Evolutionary conservation across 176 grass and related monocot species (phyloP).

Genomic region (Dendrocalamus sinicus): DNA sequence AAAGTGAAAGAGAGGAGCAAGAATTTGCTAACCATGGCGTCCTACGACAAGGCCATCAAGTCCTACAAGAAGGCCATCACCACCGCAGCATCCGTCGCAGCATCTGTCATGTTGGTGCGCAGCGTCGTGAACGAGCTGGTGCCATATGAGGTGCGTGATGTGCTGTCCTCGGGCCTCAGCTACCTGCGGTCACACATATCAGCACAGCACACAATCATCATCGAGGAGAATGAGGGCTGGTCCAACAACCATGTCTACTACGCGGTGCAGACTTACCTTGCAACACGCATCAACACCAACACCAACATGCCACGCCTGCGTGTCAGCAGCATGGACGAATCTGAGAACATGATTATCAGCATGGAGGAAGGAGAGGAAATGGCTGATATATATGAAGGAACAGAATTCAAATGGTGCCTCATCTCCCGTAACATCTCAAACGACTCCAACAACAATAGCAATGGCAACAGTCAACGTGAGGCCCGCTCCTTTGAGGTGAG

Average conservation of each 20-base stretch:
- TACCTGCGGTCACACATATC: conserved; percentile 45
- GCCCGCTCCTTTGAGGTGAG: conserved; percentile 52
- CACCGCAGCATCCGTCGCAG: conserved; percentile 50
- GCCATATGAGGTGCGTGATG: conserved; percentile 45
- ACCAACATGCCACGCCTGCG: conserved; percentile 44
- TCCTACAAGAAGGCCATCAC: conserved; percentile 52
- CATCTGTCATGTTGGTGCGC: conserved; percentile 50
- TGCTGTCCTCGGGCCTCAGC: conserved; percentile 30
- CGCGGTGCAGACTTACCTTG: conserved; percentile 58
- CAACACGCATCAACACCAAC: conserved; percentile 35
- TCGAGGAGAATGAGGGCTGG: conserved; percentile 58
- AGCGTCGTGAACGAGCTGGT: conserved; percentile 47
- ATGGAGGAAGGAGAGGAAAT: conserved; percentile 70
- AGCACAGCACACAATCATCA: conserved; percentile 55
- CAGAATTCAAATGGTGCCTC: conserved; percentile 66
- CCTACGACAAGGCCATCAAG: conserved; percentile 52
- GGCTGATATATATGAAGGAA: conserved; percentile 52
- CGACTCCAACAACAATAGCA: background rate
- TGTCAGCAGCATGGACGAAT: conserved; percentile 46
- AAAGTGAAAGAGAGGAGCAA: background rate
- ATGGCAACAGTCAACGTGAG: conserved; percentile 6
- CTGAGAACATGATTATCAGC: conserved; percentile 52
- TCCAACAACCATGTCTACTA: conserved; percentile 51
- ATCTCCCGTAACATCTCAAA: background rate
- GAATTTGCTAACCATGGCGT: conserved; percentile 46